Evolutionary conservation across 805 yeast genomes (phyloP).

Genomic region (Monosporozyma siamensis): DNA sequence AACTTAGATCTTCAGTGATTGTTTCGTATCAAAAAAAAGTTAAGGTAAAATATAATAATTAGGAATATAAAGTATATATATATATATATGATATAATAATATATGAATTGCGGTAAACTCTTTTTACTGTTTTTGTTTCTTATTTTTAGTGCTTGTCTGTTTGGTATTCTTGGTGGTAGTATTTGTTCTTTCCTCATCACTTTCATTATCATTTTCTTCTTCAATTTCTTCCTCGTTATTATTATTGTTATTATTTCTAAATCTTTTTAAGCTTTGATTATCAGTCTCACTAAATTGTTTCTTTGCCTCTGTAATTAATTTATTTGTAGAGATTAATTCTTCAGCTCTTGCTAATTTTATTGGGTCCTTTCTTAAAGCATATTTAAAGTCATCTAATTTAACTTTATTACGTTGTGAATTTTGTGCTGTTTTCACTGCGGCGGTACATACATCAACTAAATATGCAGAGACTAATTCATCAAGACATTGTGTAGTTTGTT

Average conservation of each 20-base stretch:
- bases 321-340: constrained; percentile 51
- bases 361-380: constrained; percentile 58
- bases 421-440: constrained; percentile 42
- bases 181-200: neutral
- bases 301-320: constrained; percentile 55
- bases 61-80: neutral
- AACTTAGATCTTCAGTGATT: constrained; percentile 15
- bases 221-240: constrained; percentile 27
- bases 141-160: neutral
- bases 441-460: constrained; percentile 49
- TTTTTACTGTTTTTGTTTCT: constrained; percentile 1
- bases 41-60: neutral
- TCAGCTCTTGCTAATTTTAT: constrained; percentile 60
- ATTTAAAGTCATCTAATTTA: constrained; percentile 63
- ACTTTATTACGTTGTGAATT: constrained; percentile 50
- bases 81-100: neutral
- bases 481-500: constrained; percentile 53
- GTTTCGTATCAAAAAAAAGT: too few relatives aligned
- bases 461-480: constrained; percentile 63
- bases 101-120: neutral
- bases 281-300: constrained; percentile 59
- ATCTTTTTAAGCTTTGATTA: constrained; percentile 31
- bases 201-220: constrained; percentile 15
- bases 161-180: neutral
- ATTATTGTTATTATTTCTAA: constrained; percentile 18